phyloP scores from a whole-genome alignment of 768 basidiomycete genomes.

The Podaxis sp. region DNA sequence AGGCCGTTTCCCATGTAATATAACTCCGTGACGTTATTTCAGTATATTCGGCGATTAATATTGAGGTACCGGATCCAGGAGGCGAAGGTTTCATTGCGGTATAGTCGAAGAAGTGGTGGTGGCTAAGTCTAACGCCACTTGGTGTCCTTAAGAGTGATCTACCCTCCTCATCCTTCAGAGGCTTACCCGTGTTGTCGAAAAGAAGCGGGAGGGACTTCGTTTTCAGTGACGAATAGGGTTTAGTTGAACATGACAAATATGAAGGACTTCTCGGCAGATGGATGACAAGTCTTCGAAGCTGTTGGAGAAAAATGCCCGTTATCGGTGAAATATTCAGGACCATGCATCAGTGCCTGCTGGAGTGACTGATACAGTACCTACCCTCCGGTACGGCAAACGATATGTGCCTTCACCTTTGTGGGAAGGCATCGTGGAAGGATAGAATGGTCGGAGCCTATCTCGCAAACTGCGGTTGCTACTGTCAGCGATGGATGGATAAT shows the following conservation, averaged over 20 bases:
- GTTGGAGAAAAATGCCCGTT: background rate
- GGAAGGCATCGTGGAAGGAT: background rate
- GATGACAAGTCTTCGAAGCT: background rate
- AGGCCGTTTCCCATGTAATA: background rate
- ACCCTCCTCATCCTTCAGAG: background rate
- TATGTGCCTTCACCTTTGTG: background rate
- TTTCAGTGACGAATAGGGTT: background rate
- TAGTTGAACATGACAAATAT: background rate
- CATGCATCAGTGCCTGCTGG: background rate
- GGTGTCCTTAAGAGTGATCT: conserved; percentile 4
- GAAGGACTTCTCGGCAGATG: background rate
- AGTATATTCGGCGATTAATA: background rate
- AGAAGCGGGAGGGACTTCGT: background rate
- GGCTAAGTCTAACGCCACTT: conserved; percentile 13
- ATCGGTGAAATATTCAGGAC: background rate
- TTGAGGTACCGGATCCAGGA: conserved; percentile 2
- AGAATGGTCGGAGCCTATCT: background rate
- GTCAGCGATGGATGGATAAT: background rate
- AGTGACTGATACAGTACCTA: too few species aligned
- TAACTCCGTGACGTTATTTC: background rate
- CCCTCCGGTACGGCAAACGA: too few species aligned
- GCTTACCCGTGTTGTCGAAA: background rate
- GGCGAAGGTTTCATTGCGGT: background rate
- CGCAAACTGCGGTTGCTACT: background rate
- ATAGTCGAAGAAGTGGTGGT: background rate